Evolutionary conservation across 192 early-diverging fungal genomes (phyloP), one percentile per base, ranked within the genome.

Genomic region (Chytriomyces sp.): DNA sequence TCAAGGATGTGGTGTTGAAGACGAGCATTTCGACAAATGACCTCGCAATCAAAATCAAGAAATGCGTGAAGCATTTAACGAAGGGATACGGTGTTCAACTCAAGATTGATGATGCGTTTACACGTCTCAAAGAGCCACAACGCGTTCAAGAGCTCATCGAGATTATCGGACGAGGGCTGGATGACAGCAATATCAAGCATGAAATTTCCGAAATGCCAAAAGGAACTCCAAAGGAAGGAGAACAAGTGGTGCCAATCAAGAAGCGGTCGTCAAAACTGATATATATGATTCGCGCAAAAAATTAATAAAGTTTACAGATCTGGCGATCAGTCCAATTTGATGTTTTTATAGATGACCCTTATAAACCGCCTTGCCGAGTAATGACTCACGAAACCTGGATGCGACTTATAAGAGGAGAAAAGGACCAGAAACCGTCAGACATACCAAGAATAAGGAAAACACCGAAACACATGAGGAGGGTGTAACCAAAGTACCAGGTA

Each of bases 401-500:
- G 10, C 32, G 41, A 70, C 7, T 28, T 22, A 5, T 33, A n/a
- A 12, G 53, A 53, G 12, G 22, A 41, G 10, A 39, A 49, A n/a
- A 41, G 22, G 62, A 26, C 7, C 5, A 14, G 28, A 56, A 56
- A 56, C 49, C 10, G 52, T 8, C 22, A 26, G 26, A 87, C 22
- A 89, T 86, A 75, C 91, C 92, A 10, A 93, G 77, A 63, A 95
- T 77, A 25, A 93, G 74, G 66, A 92, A 90, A 74, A 94, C 82
- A 53, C 90, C 76, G 59, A 93, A 44, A 74, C 92, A 94, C 41
- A 86, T 89, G 41, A 95, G 83, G 4, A 77, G 77, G 55, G 91
- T 92, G 80, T 92, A 98, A 56, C 94, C 94, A 88, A 98, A 96
- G 78, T 95, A 98, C 70, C 93, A 89, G 3, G 90, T 84, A 19